These are phyloP conservation scores for Arthrocladium fulminans DNA, from an alignment of 2,329 filamentous ascomycete genomes.

Conservation along the genomic window DNA sequence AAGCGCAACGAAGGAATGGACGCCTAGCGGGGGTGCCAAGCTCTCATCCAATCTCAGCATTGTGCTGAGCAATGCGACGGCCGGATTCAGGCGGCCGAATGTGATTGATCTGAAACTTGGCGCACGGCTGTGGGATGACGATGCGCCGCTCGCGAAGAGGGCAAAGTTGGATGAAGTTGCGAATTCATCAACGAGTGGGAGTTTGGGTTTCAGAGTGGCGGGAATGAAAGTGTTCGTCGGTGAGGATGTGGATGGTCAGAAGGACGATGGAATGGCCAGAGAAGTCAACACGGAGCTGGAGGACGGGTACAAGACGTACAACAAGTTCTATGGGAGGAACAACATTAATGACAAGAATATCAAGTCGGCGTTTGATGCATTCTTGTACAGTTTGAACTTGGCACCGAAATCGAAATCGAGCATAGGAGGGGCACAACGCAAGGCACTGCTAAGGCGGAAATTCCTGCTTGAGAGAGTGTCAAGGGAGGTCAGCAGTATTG, in stretches of 20 bases:
- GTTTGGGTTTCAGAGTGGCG: conserved; percentile 55
- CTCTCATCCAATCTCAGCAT: conserved; percentile 70
- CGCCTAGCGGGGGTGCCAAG: conserved; percentile 50
- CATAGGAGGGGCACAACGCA: conserved; percentile 8
- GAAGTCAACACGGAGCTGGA: conserved; percentile 30
- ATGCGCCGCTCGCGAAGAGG: conserved; percentile 50
- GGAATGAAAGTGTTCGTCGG: conserved; percentile 54
- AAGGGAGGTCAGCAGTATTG: conserved; percentile 35
- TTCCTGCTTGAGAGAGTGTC: conserved; percentile 35
- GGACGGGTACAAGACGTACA: conserved; percentile 50
- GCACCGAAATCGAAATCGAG: conserved; percentile 27
- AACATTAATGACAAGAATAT: conserved; percentile 47
- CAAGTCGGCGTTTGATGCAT: conserved; percentile 49
- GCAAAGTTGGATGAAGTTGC: conserved; percentile 51
- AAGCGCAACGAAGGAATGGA: conserved; percentile 29
- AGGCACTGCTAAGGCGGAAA: conserved; percentile 25
- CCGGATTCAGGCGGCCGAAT: conserved; percentile 74
- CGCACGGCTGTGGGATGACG: conserved; percentile 72
- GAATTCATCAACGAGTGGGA: conserved; percentile 49
- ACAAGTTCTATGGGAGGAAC: conserved; percentile 57
- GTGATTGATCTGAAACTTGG: conserved; percentile 92
- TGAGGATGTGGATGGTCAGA: conserved; percentile 21
- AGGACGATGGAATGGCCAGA: conserved; percentile 9
- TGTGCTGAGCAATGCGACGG: conserved; percentile 74
- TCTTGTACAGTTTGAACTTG: conserved; percentile 35